Evolutionary conservation across 805 yeast genomes (phyloP), one percentile per base, ranked within the genome.

Genomic region (Zygosaccharomyces bisporus): DNA sequence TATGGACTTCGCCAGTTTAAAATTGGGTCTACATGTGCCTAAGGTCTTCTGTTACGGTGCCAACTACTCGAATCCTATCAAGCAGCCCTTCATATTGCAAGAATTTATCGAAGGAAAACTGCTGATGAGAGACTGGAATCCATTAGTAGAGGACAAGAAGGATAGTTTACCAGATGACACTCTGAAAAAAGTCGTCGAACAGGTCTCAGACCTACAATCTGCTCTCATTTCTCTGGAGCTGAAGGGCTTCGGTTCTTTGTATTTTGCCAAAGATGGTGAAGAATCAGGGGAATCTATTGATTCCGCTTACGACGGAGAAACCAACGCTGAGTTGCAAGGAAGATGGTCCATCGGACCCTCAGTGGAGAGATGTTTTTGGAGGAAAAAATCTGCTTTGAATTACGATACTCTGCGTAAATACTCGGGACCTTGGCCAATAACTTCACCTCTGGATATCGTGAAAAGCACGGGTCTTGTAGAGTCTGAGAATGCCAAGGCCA

Each of bases 291-390:
- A 73, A 3, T 43, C 53, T 18, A 58, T 56, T 7, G 63, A 59
- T 35, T 59, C 55, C 61, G 55, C 78, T 16, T 86, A 83, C 54
- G 80, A 76, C 4, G 86, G 80, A 10, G 95, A 87, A 64, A 66
- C 73, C 13, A 66, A 72, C 6, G 67, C 64, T 27, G 50, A 52
- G 20, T 67, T 86, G 37, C 69, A 70, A 42, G 74, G 77, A 50
- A 78, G 95, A 69, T 90, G 95, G 95, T 75, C 83, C 60, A 80
- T 91, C 53, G 98, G 99, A 5, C 93, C 95, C n/a, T 77, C 86
- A 18, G 80, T 79, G 23, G 97, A 91, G 64, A 76, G 84, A 53
- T 75, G 79, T 10, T 86, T 81, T 62, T 82, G 89, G 76, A 85
- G 83, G 63, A 76, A 80, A 52, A 82, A 81, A 60, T 66, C 67